Conservation (phyloP, 345 rosid genomes). For the Hevea brasiliensis region DNA sequence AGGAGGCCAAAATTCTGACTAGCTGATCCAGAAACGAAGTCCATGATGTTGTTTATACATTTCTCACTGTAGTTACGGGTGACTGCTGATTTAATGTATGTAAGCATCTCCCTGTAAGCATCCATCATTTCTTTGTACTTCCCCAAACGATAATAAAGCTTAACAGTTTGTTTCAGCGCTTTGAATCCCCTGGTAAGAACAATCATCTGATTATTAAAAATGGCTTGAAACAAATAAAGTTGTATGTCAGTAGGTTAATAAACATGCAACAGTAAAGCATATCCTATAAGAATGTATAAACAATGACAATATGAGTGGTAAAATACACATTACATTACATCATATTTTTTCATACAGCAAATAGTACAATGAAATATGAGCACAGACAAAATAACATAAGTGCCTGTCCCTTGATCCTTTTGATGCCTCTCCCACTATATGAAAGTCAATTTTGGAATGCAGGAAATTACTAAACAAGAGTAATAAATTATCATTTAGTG, state of each 20-base stretch:
- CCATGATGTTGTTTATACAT: constrained; percentile 98
- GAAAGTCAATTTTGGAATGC: not conserved
- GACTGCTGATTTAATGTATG: constrained; percentile 95
- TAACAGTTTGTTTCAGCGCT: constrained; percentile 95
- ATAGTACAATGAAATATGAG: not conserved
- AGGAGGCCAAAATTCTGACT: constrained; percentile 87
- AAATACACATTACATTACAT: not conserved
- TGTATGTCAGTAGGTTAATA: not conserved
- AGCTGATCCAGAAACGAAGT: constrained; percentile 97
- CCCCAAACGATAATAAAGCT: constrained; percentile 89
- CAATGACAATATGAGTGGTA: not conserved
- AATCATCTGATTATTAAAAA: constrained; percentile 6
- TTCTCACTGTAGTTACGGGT: constrained; percentile 97
- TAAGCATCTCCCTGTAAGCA: constrained; percentile 88
- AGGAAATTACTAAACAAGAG: not conserved
- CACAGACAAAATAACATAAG: not conserved
- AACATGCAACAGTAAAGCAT: not conserved
- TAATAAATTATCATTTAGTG: not conserved
- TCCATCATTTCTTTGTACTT: constrained; percentile 95
- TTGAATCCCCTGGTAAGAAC: constrained; percentile 81
- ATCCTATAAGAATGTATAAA: not conserved
- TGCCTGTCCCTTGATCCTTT: not conserved
- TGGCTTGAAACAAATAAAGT: not conserved
- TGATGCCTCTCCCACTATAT: too few relatives aligned
- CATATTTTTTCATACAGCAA: not conserved